Evolutionary conservation across 768 basidiomycete genomes (phyloP).

Genomic region (Lactifluus echinatus): DNA sequence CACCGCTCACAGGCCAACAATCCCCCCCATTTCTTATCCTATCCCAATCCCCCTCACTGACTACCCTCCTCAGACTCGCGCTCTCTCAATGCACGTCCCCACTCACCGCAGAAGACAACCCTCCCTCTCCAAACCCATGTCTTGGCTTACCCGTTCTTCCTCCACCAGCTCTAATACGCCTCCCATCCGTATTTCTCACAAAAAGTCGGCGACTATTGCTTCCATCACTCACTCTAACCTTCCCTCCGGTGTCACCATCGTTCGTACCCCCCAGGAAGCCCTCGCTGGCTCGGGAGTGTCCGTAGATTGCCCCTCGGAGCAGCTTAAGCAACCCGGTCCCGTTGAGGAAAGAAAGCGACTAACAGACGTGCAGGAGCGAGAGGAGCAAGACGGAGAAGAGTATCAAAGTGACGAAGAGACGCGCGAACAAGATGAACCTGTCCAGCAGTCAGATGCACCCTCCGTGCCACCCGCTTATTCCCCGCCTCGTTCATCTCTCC

Average conservation of each 20-base stretch:
- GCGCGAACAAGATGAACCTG: neutral
- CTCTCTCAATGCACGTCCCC: neutral
- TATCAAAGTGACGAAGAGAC: neutral
- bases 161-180: slow-evolving; percentile 26
- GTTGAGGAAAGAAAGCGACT: neutral
- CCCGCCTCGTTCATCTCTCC: slow-evolving; percentile 24
- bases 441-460: slow-evolving; percentile 2
- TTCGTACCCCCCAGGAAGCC: slow-evolving; percentile 75
- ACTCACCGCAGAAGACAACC: slow-evolving; percentile 28
- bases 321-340: too few relatives aligned
- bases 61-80: neutral
- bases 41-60: slow-evolving; percentile 13
- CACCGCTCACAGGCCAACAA: slow-evolving; percentile 7
- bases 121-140: slow-evolving; percentile 34
- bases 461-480: slow-evolving; percentile 21
- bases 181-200: slow-evolving; percentile 37
- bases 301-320: slow-evolving; percentile 6
- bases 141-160: slow-evolving; percentile 35
- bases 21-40: slow-evolving; percentile 13
- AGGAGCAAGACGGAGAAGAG: neutral
- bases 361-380: neutral
- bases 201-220: slow-evolving; percentile 30
- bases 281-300: slow-evolving; percentile 32
- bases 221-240: slow-evolving; percentile 39
- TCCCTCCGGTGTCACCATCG: slow-evolving; percentile 67